Base-by-base conservation (phyloP, 148 eudicot genomes). In the Persicaria maculosa region DNA sequence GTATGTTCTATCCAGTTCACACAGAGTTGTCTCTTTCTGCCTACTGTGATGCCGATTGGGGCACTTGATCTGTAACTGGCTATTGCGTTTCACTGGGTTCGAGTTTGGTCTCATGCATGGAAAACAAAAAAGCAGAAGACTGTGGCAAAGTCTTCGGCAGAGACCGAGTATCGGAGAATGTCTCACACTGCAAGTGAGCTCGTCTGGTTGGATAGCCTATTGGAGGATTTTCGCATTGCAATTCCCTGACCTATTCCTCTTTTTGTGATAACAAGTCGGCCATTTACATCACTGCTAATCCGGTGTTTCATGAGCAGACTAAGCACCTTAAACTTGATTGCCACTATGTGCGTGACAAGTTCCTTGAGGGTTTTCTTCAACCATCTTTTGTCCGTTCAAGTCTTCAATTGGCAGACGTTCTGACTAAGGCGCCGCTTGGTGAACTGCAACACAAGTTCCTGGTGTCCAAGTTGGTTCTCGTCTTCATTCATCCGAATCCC, bases 311-410 rank as follows among this genome's bases (percentile, higher is more conserved):
- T 40, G 58, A 75, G 45, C 46, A 47, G 4, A 50, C 50, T 0
- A 75, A 75, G 7, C 72, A 75, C 11, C n/a, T 75, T 3, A 55
- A 75, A 9, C 2, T 75, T 4, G 77, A 75, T 16, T 65, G 59
- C 16, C 57, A 75, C 40, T 50, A 58, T 14, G 47, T 74, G 19
- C 5, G 44, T 17, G 50, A 47, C 1, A 47, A 47, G 10, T 47
- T 0, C 1, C 7, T 6, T 6, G 50, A 47, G 2, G 9, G 50
- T 1, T 47, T 47, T 4, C 9, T 47, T 2, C 50, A 6, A 0
- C 50, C 50, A 47, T 47, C 50, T 2, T 47, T 47, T 47, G 50
- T 47, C 0, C 50, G 50, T 0, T 47, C 10, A 3, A 6, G 1
- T 0, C 7, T 6, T 47, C 50, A 47, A 9, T 6, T 47, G 7